Evolutionary conservation across 768 basidiomycete genomes (phyloP).

Genomic region (Russula compacta): DNA sequence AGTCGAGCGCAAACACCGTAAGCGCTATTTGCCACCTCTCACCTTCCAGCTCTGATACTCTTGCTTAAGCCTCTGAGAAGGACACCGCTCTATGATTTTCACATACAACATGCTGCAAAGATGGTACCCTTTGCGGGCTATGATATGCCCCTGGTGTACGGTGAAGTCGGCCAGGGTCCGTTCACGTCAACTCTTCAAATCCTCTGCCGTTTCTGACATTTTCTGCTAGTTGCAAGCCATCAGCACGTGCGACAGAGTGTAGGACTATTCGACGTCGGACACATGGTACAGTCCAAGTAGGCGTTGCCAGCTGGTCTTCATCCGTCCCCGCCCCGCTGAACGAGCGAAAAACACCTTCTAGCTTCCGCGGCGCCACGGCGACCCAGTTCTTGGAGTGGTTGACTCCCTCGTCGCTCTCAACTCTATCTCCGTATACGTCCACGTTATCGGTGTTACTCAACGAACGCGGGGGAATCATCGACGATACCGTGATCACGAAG

Average conservation of each 20-base stretch:
- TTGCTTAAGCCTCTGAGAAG: constrained; percentile 31
- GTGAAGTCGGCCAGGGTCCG: constrained; percentile 66
- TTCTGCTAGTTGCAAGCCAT: constrained; percentile 69
- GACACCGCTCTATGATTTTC: constrained; percentile 86
- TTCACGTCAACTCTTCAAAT: constrained; percentile 20
- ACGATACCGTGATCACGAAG: constrained; percentile 89
- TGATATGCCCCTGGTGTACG: constrained; percentile 88
- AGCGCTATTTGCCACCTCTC: neutral
- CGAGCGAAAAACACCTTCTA: constrained; percentile 25
- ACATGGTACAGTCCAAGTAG: constrained; percentile 93
- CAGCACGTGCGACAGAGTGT: constrained; percentile 74
- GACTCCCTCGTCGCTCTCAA: constrained; percentile 70
- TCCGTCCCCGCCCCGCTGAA: neutral
- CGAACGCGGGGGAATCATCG: constrained; percentile 86
- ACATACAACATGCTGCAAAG: constrained; percentile 72
- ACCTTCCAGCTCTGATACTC: neutral
- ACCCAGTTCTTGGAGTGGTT: constrained; percentile 82
- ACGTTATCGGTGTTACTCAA: constrained; percentile 88
- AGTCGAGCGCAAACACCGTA: neutral
- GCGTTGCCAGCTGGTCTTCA: constrained; percentile 18
- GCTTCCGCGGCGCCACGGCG: constrained; percentile 73
- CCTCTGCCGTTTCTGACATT: neutral
- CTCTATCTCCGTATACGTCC: constrained; percentile 63
- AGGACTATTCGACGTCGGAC: constrained; percentile 94
- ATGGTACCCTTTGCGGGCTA: constrained; percentile 97